Evolutionary conservation across 1,139 yeast species (phyloP).

Genomic region (Nakaseomyces nivariensis): DNA sequence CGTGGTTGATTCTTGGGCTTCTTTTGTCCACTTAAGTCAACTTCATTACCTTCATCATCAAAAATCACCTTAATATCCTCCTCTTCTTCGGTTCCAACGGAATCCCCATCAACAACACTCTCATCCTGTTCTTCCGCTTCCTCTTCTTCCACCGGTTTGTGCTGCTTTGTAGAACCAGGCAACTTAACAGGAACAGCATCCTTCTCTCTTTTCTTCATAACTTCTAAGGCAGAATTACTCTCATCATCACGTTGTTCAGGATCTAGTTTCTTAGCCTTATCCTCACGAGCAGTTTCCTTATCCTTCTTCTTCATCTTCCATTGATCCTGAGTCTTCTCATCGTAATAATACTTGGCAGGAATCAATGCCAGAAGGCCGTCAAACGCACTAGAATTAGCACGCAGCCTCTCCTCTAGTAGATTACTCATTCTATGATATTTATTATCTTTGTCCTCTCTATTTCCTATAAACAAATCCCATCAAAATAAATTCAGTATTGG

Average conservation of each 20-base stretch:
- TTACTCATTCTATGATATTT: conserved; percentile 20
- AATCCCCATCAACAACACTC: conserved; percentile 14
- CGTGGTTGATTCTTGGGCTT: background rate
- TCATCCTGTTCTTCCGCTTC: conserved; percentile 4
- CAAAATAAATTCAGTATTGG: no score
- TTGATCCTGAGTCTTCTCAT: conserved; percentile 64
- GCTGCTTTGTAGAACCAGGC: conserved; percentile 35
- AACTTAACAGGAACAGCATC: conserved; percentile 50
- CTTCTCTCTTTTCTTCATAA: conserved; percentile 45
- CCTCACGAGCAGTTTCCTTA: conserved; percentile 52
- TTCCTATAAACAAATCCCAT: no score
- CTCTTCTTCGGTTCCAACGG: conserved; percentile 19
- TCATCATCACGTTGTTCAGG: conserved; percentile 47
- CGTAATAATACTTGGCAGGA: conserved; percentile 88
- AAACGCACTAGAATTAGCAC: conserved; percentile 78
- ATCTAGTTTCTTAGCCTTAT: conserved; percentile 64
- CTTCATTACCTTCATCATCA: conserved; percentile 71
- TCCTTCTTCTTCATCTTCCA: conserved; percentile 80
- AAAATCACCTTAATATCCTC: conserved; percentile 45
- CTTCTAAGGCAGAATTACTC: conserved; percentile 59
- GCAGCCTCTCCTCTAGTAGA: conserved; percentile 57
- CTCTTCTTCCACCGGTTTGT: conserved; percentile 10
- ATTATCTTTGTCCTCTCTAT: background rate
- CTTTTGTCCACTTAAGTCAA: conserved; percentile 12
- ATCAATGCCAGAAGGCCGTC: conserved; percentile 83